Conservation (phyloP, 2,329 filamentous ascomycete species). For the Rutstroemia sp. region DNA sequence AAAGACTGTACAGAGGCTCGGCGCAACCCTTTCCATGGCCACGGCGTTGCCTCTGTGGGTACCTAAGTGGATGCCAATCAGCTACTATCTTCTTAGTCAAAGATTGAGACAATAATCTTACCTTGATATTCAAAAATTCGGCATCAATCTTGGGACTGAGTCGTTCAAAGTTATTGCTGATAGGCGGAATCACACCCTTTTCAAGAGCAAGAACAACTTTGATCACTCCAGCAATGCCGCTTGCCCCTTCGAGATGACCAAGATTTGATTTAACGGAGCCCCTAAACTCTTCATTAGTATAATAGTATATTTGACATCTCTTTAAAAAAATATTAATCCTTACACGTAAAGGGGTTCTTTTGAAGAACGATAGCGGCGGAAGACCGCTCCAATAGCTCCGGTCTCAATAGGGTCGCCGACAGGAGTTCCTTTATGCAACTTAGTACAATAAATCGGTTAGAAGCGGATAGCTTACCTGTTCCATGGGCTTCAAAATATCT, state of each 20-base stretch:
- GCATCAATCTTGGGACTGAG: conserved; percentile 29
- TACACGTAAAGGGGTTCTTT: neutral
- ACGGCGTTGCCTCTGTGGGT: conserved; percentile 1
- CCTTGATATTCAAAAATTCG: conserved; percentile 1
- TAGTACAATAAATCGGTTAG: neutral
- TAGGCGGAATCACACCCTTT: conserved; percentile 24
- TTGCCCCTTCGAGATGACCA: conserved; percentile 23
- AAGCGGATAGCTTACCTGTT: conserved; percentile 25
- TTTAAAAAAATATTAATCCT: neutral
- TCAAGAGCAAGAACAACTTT: conserved; percentile 24
- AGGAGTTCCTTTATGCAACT: neutral
- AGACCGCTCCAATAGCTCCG: neutral
- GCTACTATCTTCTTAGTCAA: neutral
- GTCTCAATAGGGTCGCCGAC: conserved; percentile 1
- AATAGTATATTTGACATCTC: neutral
- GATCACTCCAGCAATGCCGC: conserved; percentile 27
- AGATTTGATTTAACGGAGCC: conserved; percentile 23
- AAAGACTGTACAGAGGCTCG: conserved; percentile 21
- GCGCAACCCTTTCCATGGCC: conserved; percentile 5
- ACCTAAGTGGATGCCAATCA: conserved; percentile 21
- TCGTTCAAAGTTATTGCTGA: conserved; percentile 24
- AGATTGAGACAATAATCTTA: conserved; percentile 10
- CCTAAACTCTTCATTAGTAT: conserved; percentile 4
- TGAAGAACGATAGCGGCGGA: conserved; percentile 8
- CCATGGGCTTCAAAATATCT: conserved; percentile 42